phyloP scores from a whole-genome alignment of 306 rosid species.

The Trichosanthes cucumerina region DNA sequence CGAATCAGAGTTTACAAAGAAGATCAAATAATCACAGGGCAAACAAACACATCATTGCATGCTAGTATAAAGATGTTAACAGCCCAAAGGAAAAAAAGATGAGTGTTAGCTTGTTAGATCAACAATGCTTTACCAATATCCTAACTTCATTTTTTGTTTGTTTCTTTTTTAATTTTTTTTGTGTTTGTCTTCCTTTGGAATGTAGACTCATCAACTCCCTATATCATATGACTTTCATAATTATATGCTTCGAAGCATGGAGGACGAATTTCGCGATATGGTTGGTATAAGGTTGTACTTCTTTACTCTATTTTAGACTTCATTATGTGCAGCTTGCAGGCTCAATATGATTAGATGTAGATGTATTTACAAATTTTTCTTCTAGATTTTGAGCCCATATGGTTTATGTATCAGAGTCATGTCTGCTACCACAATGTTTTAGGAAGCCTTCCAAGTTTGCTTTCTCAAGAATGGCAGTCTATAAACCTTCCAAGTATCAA shows the following conservation, averaged over 20 bases:
- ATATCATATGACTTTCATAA: slow-evolving; percentile 73
- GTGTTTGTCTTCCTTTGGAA: neutral
- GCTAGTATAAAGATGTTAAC: neutral
- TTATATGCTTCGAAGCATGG: slow-evolving; percentile 97
- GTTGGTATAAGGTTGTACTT: slow-evolving; percentile 70
- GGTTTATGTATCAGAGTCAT: neutral
- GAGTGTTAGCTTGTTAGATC: neutral
- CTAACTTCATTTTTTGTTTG: slow-evolving; percentile 17
- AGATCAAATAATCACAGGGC: neutral
- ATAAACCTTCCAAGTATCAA: no score
- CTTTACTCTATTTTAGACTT: slow-evolving; percentile 5
- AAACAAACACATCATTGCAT: neutral
- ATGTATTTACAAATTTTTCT: neutral
- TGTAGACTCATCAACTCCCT: slow-evolving; percentile 72
- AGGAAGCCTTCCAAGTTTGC: neutral
- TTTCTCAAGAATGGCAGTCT: no score
- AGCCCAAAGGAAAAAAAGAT: neutral
- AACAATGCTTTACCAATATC: neutral
- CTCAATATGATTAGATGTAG: neutral
- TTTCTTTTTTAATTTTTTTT: slow-evolving; percentile 4
- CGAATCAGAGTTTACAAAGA: neutral
- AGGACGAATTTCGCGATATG: slow-evolving; percentile 77
- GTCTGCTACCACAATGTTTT: neutral
- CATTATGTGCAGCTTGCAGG: neutral
- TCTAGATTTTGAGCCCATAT: neutral